Conservation (phyloP, 306 rosid genomes). For the Elaeagnus macrophylla region DNA sequence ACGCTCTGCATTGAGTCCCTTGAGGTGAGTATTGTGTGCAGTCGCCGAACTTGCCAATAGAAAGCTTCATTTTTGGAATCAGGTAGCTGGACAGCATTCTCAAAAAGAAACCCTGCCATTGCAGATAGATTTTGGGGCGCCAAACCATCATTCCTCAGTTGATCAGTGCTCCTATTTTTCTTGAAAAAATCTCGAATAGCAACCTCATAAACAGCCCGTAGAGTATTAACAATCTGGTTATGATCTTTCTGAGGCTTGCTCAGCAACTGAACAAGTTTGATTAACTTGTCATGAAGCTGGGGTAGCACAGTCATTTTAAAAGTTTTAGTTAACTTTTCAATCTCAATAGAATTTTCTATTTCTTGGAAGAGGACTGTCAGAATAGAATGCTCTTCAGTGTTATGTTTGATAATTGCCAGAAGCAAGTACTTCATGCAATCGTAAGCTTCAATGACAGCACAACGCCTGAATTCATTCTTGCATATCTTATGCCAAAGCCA, state of each 20-base stretch:
- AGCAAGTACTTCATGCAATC: constrained; percentile 68
- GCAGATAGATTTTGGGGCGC: constrained; percentile 53
- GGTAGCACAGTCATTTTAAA: constrained; percentile 74
- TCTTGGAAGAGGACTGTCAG: constrained; percentile 72
- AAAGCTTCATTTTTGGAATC: constrained; percentile 52
- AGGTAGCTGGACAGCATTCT: constrained; percentile 62
- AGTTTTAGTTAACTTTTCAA: constrained; percentile 67
- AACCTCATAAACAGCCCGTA: constrained; percentile 92
- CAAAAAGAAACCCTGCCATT: constrained; percentile 53
- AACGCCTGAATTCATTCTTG: constrained; percentile 86
- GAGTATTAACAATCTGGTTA: constrained; percentile 59
- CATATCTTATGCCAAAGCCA: constrained; percentile 74
- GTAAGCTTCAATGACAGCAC: constrained; percentile 85
- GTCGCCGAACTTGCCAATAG: constrained; percentile 73
- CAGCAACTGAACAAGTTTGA: constrained; percentile 61
- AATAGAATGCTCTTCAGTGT: constrained; percentile 78
- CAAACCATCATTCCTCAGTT: constrained; percentile 73
- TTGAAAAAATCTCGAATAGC: constrained; percentile 64
- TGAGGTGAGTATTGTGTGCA: constrained; percentile 79
- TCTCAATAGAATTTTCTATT: constrained; percentile 75
- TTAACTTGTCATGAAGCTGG: constrained; percentile 63
- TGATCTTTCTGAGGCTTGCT: constrained; percentile 52
- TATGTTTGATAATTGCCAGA: constrained; percentile 46
- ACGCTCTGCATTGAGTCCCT: constrained; percentile 83
- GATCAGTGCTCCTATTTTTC: constrained; percentile 54